Evolutionary conservation across 352 stramenopile species (phyloP), one percentile per base, ranked within the genome.

Genomic region (Thraustotheca clavata): DNA sequence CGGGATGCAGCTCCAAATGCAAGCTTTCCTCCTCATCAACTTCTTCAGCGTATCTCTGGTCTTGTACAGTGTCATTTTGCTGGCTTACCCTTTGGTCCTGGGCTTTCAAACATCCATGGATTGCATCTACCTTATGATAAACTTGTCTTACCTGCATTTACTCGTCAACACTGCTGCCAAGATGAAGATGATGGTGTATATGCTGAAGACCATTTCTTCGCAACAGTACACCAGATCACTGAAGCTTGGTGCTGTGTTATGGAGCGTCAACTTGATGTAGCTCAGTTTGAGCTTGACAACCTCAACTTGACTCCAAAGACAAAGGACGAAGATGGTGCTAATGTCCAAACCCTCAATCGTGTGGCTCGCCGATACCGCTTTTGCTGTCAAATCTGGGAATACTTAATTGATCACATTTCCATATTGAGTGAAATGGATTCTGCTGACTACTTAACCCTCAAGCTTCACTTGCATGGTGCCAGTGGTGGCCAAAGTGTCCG

Each of bases 241-340:
- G 55, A 62, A 5, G 55, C 55, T n/a, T 62, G 55, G 55, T 62
- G 55, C 33, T 62, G 55, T 27, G 55, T 62, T 29, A 62, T 62
- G 55, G 55, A 62, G 36, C 34, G 55, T 5, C 55, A 62, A 22
- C 36, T 62, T 14, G 55, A 62, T 24, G 55, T 39, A 9, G 55
- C 55, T 5, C 55, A 62, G 40, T 7, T 27, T 0, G 55, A 62
- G 39, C 24, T 62, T 26, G 55, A 62, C 55, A 12, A 46, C 14
- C 32, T 62, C 16, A 8, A 46, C 3, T 27, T 50, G 2, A 8
- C 3, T 6, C 12, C n/a, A 12, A 2, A 31, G 0, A 29, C 34
- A 18, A 34, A 9, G 1, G n/a, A 40, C 8, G 43, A 3, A 11
- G 38, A 43, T 16, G 38, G 16, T 20, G 2, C n/a, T 1, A 62